phyloP scores from a whole-genome alignment of 306 rosid genomes.

The Hippophae gyantsensis region DNA sequence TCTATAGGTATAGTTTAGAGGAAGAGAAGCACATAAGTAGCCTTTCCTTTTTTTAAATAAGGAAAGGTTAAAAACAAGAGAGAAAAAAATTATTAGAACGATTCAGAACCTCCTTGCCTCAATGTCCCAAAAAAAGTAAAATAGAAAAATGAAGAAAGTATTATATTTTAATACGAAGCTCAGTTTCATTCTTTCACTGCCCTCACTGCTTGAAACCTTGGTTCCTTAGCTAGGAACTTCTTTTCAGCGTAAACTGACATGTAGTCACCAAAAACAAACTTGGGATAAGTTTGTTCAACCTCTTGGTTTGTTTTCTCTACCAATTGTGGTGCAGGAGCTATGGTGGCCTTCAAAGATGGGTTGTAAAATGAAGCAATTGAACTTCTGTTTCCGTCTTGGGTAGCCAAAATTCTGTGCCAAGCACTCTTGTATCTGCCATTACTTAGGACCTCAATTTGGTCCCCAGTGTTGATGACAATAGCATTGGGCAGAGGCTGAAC shows the following conservation, averaged over 20 bases:
- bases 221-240: slow-evolving; percentile 91
- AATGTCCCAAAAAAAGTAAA: background rate
- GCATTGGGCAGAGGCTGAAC: slow-evolving; percentile 77
- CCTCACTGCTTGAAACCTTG: slow-evolving; percentile 68
- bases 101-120: background rate
- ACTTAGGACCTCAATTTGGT: slow-evolving; percentile 92
- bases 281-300: slow-evolving; percentile 53
- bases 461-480: slow-evolving; percentile 93
- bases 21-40: slow-evolving; percentile 31
- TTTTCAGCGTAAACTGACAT: slow-evolving; percentile 77
- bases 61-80: no score
- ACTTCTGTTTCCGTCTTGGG: slow-evolving; percentile 56
- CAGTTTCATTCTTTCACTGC: slow-evolving; percentile 32
- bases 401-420: slow-evolving; percentile 76
- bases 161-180: background rate
- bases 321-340: slow-evolving; percentile 67
- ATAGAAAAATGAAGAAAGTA: background rate
- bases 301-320: slow-evolving; percentile 38
- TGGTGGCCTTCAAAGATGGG: slow-evolving; percentile 78
- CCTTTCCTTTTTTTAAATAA: slow-evolving; percentile 10
- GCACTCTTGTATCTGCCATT: slow-evolving; percentile 90
- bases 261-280: slow-evolving; percentile 85
- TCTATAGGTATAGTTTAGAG: slow-evolving; percentile 17
- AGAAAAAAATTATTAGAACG: background rate
- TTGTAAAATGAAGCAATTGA: slow-evolving; percentile 90